A percentile compares a stretch with the other conserved stretches of the same genome.
Conservation (phyloP, 805 yeast genomes). For the Tetrapisispora namnaoensis region DNA sequence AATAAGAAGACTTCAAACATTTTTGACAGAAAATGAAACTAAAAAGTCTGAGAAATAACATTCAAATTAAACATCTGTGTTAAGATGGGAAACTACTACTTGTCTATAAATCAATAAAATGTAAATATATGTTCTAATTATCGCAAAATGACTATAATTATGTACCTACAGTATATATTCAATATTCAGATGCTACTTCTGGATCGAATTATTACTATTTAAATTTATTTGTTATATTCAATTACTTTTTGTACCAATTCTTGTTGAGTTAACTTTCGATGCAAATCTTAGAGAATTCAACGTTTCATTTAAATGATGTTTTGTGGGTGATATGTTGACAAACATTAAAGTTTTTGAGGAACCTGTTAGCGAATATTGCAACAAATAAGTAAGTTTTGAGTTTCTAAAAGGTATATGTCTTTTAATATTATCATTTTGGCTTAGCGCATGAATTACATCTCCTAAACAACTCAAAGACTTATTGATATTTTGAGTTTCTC, state of each 20-base stretch:
- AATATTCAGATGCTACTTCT: neutral
- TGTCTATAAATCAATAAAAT: neutral
- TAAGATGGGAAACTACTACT: neutral
- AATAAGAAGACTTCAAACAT: slow-evolving; percentile 53
- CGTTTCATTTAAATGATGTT: slow-evolving; percentile 60
- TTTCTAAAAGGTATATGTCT: slow-evolving; percentile 88
- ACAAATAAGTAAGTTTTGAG: slow-evolving; percentile 78
- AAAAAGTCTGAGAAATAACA: neutral
- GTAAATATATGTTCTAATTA: neutral
- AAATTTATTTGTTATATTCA: neutral
- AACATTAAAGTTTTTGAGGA: slow-evolving; percentile 87
- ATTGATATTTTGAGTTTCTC: slow-evolving; percentile 84
- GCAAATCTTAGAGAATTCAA: slow-evolving; percentile 84
- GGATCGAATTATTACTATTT: neutral
- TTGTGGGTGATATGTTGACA: slow-evolving; percentile 71
- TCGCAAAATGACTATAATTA: too few relatives aligned
- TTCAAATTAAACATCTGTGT: neutral
- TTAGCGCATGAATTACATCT: slow-evolving; percentile 73
- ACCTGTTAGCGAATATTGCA: slow-evolving; percentile 79
- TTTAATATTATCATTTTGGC: slow-evolving; percentile 35
- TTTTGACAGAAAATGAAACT: slow-evolving; percentile 11
- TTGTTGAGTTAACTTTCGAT: slow-evolving; percentile 61
- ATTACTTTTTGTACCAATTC: slow-evolving; percentile 15
- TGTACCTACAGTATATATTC: too few relatives aligned
- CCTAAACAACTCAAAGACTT: slow-evolving; percentile 81